These are phyloP conservation scores for Cryptococcus sp. DNA, from an alignment of 1,284 basidiomycete species.

Conservation along the genomic window DNA sequence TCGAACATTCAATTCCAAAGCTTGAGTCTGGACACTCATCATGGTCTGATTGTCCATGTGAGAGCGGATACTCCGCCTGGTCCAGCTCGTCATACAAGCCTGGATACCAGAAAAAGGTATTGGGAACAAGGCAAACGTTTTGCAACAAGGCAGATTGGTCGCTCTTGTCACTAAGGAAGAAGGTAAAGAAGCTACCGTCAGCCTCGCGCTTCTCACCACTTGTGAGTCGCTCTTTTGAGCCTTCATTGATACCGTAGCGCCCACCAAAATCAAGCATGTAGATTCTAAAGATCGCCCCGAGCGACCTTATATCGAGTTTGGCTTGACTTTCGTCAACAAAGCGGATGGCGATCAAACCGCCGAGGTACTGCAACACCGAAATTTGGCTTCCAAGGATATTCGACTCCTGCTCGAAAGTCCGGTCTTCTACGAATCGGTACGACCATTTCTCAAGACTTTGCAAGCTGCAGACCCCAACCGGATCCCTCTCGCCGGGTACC, in stretches of 20 bases:
- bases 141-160: constrained; percentile 57
- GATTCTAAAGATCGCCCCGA: not conserved
- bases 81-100: constrained; percentile 13
- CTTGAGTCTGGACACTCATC: constrained; percentile 49
- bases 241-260: not conserved
- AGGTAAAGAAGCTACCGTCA: constrained; percentile 12
- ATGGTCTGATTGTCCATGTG: constrained; percentile 53
- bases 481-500: constrained; percentile 56
- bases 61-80: constrained; percentile 55
- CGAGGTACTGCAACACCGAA: constrained; percentile 23
- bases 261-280: not conserved
- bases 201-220: constrained; percentile 5
- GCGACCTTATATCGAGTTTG: constrained; percentile 24
- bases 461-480: constrained; percentile 51
- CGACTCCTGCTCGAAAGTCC: constrained; percentile 56
- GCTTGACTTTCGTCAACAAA: constrained; percentile 56
- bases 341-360: constrained; percentile 49
- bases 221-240: not conserved
- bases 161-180: constrained; percentile 53
- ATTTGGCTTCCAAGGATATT: not conserved
- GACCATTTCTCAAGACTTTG: constrained; percentile 60
- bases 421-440: constrained; percentile 59
- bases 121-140: constrained; percentile 57
- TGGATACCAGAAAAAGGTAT: constrained; percentile 45
- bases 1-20: constrained; percentile 51